A percentile compares a stretch with the other conserved stretches of the same genome.
Conservation (phyloP, 2,329 filamentous ascomycete genomes). For the Aureobasidium sp. region DNA sequence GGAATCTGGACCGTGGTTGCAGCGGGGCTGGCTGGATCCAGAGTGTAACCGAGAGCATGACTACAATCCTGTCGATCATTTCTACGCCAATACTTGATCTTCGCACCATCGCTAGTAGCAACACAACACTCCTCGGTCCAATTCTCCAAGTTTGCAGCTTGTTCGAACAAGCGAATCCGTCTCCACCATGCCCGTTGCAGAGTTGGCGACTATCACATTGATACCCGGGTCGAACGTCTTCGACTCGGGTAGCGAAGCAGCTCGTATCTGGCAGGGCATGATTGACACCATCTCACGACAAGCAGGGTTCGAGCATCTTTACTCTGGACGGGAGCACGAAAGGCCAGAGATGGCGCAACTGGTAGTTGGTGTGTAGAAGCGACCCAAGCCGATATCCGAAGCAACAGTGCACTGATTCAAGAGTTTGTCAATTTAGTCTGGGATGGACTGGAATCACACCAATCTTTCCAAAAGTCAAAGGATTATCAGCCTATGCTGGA, state of each 20-base stretch:
- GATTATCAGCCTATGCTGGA: conserved; percentile 35
- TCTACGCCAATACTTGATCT: too few relatives aligned
- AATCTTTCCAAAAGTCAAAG: conserved; percentile 33
- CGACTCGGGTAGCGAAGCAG: conserved; percentile 25
- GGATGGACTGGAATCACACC: conserved; percentile 35
- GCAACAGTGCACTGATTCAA: neutral
- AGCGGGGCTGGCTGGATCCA: too few relatives aligned
- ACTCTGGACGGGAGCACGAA: conserved; percentile 37
- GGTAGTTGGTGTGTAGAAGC: conserved; percentile 33
- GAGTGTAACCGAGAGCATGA: too few relatives aligned
- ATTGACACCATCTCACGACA: conserved; percentile 31
- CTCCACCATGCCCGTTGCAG: conserved; percentile 31
- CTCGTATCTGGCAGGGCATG: conserved; percentile 28
- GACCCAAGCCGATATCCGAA: neutral
- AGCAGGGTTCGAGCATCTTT: conserved; percentile 31
- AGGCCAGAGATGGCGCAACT: conserved; percentile 32
- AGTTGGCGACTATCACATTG: conserved; percentile 36
- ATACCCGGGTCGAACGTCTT: conserved; percentile 31
- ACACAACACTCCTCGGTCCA: neutral
- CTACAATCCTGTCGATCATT: neutral
- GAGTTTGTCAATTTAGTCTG: conserved; percentile 33
- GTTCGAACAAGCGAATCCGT: neutral
- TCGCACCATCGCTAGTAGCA: neutral
- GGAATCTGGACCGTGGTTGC: too few relatives aligned
- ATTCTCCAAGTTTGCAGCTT: neutral